Evolutionary conservation across 139 green algal genomes (phyloP).

Genomic region (Edaphochlamys debaryana): DNA sequence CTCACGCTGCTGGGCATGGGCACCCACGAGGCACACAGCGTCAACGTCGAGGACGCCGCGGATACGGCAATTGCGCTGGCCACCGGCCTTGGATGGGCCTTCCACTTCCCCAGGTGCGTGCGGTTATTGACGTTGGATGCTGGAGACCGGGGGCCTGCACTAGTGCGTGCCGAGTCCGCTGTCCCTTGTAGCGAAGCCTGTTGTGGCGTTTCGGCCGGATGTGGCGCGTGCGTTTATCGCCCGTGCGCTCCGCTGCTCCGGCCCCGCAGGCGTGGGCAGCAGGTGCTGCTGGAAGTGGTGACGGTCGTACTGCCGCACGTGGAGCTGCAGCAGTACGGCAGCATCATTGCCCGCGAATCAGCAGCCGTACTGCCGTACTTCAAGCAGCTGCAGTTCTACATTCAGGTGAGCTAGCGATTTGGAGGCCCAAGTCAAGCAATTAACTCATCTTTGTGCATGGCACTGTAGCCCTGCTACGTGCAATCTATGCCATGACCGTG

Average conservation of each 20-base stretch:
- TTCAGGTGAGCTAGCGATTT: background rate
- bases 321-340: constrained; percentile 1
- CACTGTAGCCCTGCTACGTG: too few species aligned
- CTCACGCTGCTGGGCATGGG: background rate
- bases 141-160: too few species aligned
- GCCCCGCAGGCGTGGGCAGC: background rate
- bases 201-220: too few species aligned
- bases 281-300: background rate
- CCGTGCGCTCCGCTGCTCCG: background rate
- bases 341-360: background rate
- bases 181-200: too few species aligned
- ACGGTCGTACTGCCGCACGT: background rate
- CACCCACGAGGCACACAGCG: background rate
- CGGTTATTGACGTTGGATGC: too few species aligned
- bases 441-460: too few species aligned
- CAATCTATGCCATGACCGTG: too few species aligned
- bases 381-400: background rate
- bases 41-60: too few species aligned
- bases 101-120: constrained; percentile 8
- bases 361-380: constrained; percentile 4
- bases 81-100: background rate
- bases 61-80: too few species aligned
- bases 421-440: too few species aligned
- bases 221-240: too few species aligned
- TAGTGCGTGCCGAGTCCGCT: too few species aligned